These are phyloP conservation scores for Salvia miltiorrhiza DNA, from an alignment of 257 asterid genomes.

Conservation along the genomic window DNA sequence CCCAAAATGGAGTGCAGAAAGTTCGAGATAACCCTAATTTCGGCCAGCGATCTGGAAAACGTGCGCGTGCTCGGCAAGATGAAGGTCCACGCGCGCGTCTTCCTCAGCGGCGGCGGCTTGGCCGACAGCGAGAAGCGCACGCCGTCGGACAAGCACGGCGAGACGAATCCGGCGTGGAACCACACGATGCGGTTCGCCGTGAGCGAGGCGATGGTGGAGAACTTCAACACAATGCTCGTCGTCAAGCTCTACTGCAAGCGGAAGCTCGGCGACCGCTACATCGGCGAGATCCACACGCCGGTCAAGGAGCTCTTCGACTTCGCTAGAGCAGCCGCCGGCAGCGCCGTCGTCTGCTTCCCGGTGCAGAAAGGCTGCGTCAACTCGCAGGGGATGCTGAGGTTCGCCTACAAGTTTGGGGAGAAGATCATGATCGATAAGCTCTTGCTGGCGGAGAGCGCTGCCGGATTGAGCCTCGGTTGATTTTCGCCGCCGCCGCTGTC, in stretches of 20 bases:
- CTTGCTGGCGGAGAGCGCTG: constrained; percentile 48
- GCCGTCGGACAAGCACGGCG: constrained; percentile 58
- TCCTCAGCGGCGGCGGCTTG: constrained; percentile 34
- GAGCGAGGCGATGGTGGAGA: constrained; percentile 41
- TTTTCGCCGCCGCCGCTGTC: neutral
- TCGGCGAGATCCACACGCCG: constrained; percentile 60
- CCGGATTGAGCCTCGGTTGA: constrained; percentile 33
- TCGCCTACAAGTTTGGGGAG: constrained; percentile 62
- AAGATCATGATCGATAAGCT: constrained; percentile 49
- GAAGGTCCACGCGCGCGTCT: constrained; percentile 63
- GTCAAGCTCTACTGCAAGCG: constrained; percentile 64
- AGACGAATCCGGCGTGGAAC: constrained; percentile 73
- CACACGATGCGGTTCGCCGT: constrained; percentile 47
- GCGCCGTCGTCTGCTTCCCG: constrained; percentile 44
- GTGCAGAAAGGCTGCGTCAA: constrained; percentile 51
- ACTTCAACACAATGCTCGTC: constrained; percentile 45
- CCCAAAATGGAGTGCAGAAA: constrained; percentile 38
- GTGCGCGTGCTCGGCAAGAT: constrained; percentile 54
- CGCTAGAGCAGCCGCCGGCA: constrained; percentile 40
- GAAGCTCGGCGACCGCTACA: constrained; percentile 62
- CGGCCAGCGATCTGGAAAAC: constrained; percentile 56
- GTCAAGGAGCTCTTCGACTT: constrained; percentile 60
- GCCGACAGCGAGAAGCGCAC: constrained; percentile 34
- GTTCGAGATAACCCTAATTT: constrained; percentile 45
- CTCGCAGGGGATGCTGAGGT: constrained; percentile 56